phyloP scores from a whole-genome alignment of 371 early-diverging fungal genomes.

The Nematocida sp. region DNA sequence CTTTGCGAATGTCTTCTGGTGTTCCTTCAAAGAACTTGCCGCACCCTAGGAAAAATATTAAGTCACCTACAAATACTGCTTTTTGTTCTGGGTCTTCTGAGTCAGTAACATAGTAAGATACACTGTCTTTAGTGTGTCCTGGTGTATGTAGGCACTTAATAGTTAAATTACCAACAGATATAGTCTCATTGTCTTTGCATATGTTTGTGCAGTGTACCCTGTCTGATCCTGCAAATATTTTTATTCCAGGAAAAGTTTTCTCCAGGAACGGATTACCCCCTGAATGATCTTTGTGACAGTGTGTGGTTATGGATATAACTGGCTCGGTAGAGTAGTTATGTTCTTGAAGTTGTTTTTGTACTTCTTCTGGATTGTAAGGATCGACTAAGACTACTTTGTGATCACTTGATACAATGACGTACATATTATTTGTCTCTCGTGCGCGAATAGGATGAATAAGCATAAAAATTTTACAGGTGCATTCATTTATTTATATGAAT shows the following conservation, averaged over 20 bases:
- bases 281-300: constrained; percentile 62
- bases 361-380: constrained; percentile 26
- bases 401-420: constrained; percentile 12
- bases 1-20: constrained; percentile 52
- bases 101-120: constrained; percentile 45
- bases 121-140: constrained; percentile 61
- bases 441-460: constrained; percentile 2
- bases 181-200: constrained; percentile 17
- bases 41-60: constrained; percentile 62
- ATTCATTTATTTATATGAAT: constrained; percentile 19
- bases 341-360: not conserved
- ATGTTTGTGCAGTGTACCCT: not conserved
- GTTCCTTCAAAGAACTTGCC: constrained; percentile 64
- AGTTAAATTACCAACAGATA: not conserved
- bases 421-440: constrained; percentile 52
- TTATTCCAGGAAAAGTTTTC: constrained; percentile 34
- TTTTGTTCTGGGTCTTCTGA: not conserved
- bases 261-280: constrained; percentile 51
- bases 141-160: constrained; percentile 56
- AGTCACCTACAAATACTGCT: constrained; percentile 61
- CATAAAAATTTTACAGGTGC: not conserved
- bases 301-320: constrained; percentile 58
- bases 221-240: constrained; percentile 33
- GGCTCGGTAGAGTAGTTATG: not conserved
- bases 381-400: constrained; percentile 17